These are phyloP conservation scores for Singerocomus inundabilis DNA, from an alignment of 1,284 basidiomycete genomes.

Conservation along the genomic window DNA sequence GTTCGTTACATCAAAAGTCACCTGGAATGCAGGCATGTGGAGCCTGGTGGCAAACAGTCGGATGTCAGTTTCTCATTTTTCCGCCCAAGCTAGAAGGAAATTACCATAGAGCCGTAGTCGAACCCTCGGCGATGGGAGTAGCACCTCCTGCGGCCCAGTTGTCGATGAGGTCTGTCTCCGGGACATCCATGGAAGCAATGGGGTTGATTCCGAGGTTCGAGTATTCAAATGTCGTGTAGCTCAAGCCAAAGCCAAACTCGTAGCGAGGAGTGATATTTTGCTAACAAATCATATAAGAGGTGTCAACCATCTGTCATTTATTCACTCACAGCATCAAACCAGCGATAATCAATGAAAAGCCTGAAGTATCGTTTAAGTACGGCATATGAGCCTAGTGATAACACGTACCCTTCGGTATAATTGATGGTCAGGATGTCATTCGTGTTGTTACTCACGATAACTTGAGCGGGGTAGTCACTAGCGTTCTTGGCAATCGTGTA, in stretches of 20 bases:
- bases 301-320: background rate
- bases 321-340: slow-evolving; percentile 42
- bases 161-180: slow-evolving; percentile 39
- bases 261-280: slow-evolving; percentile 54
- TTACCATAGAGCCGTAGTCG: slow-evolving; percentile 31
- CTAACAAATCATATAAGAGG: slow-evolving; percentile 10
- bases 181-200: slow-evolving; percentile 35
- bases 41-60: slow-evolving; percentile 41
- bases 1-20: slow-evolving; percentile 61
- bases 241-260: slow-evolving; percentile 65
- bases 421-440: slow-evolving; percentile 33
- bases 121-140: slow-evolving; percentile 32
- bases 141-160: slow-evolving; percentile 59
- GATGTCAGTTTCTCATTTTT: background rate
- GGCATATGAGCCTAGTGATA: background rate
- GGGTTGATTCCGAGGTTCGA: slow-evolving; percentile 47
- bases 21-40: slow-evolving; percentile 57
- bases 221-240: slow-evolving; percentile 80
- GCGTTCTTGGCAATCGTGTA: slow-evolving; percentile 56
- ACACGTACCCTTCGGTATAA: slow-evolving; percentile 41
- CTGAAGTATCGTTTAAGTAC: slow-evolving; percentile 24
- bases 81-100: slow-evolving; percentile 2
- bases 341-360: slow-evolving; percentile 58
- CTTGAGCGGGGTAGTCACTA: slow-evolving; percentile 35
- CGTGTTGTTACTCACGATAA: slow-evolving; percentile 26